These are phyloP conservation scores for Phytophthora pseudosyringae DNA, from an alignment of 352 stramenopile species.

Conservation along the genomic window DNA sequence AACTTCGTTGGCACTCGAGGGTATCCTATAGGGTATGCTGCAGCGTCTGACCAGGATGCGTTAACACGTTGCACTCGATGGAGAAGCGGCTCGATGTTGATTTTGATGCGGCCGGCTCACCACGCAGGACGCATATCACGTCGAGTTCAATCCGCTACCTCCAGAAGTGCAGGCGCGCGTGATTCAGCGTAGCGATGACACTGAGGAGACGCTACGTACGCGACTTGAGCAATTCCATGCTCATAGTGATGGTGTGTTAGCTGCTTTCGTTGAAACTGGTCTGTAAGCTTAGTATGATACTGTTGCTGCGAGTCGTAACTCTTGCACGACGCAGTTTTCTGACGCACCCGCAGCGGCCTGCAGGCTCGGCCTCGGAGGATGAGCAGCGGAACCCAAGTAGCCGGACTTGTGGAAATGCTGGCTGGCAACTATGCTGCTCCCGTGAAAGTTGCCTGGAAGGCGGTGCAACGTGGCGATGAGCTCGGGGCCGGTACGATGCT, in stretches of 20 bases:
- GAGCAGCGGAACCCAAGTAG: conserved; percentile 4
- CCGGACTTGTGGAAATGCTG: conserved; percentile 7
- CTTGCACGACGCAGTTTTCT: conserved; percentile 1
- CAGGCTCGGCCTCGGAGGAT: conserved; percentile 9
- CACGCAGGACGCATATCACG: conserved; percentile 88
- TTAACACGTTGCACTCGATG: conserved; percentile 19
- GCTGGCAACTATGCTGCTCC: neutral
- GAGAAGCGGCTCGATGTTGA: conserved; percentile 16
- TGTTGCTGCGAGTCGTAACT: neutral
- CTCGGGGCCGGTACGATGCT: conserved; percentile 14
- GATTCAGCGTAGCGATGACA: conserved; percentile 93
- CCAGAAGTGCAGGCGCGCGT: conserved; percentile 66
- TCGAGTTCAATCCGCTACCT: conserved; percentile 95
- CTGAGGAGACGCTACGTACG: conserved; percentile 90
- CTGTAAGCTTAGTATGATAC: neutral
- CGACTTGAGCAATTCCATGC: conserved; percentile 90
- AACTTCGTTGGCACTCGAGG: no score
- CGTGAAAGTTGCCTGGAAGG: neutral
- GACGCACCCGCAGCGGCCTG: conserved; percentile 8
- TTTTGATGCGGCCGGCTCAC: conserved; percentile 9
- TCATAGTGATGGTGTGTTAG: conserved; percentile 66
- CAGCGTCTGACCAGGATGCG: neutral
- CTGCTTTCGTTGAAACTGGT: conserved; percentile 50
- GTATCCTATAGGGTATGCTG: neutral
- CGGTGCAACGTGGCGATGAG: conserved; percentile 16